phyloP scores from a whole-genome alignment of 306 rosid species.

The Rosa multiflora region DNA sequence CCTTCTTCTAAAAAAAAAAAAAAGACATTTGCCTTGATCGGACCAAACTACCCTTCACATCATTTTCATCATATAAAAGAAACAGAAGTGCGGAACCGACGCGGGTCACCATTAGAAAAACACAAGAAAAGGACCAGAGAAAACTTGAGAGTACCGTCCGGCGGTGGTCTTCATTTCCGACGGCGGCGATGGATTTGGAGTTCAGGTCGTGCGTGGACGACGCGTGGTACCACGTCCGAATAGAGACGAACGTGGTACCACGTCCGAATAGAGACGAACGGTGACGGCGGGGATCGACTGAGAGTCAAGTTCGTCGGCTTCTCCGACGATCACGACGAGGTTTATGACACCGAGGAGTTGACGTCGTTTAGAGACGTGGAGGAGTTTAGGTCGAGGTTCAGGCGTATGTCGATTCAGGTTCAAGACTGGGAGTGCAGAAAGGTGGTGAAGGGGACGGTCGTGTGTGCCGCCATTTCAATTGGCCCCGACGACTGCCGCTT shows the following conservation, averaged over 20 bases:
- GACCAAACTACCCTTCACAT: not conserved
- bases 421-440: constrained; percentile 44
- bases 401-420: constrained; percentile 38
- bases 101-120: not conserved
- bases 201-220: constrained; percentile 30
- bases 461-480: constrained; percentile 37
- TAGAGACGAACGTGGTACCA: constrained; percentile 40
- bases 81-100: not conserved
- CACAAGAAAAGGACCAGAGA: not conserved
- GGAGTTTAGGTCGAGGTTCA: constrained; percentile 33
- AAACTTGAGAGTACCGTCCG: not conserved
- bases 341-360: constrained; percentile 8
- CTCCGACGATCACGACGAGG: constrained; percentile 14
- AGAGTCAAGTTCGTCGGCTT: constrained; percentile 33
- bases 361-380: constrained; percentile 22
- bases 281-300: constrained; percentile 16
- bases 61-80: not conserved
- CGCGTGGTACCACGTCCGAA: constrained; percentile 42
- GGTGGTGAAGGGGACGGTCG: constrained; percentile 17
- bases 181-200: constrained; percentile 24
- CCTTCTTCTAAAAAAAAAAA: no score
- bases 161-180: not conserved
- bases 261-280: constrained; percentile 18
- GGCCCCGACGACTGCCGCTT: constrained; percentile 38
- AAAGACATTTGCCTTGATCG: not conserved